These are phyloP conservation scores for Wallacemonas collosoma DNA, from an alignment of 208 protist species.

Conservation along the genomic window DNA sequence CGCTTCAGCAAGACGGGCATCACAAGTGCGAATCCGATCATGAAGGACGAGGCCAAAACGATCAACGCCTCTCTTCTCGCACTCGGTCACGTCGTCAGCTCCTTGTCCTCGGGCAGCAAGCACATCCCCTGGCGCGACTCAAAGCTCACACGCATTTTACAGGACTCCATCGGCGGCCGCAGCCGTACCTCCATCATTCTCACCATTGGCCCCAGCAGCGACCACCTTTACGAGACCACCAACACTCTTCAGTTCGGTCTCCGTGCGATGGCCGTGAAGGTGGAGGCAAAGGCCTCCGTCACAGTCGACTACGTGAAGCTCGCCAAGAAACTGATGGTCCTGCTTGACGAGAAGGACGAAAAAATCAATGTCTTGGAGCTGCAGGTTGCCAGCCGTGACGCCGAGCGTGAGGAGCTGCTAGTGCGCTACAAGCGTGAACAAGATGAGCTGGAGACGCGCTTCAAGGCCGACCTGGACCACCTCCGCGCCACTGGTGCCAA, in stretches of 20 bases:
- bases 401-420: constrained; percentile 71
- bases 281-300: constrained; percentile 71
- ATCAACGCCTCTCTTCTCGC: constrained; percentile 90
- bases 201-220: constrained; percentile 84
- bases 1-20: constrained; percentile 91
- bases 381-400: constrained; percentile 76
- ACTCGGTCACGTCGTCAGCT: constrained; percentile 83
- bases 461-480: constrained; percentile 60
- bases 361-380: constrained; percentile 77
- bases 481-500: constrained; percentile 62
- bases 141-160: constrained; percentile 93
- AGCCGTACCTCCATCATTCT: constrained; percentile 89
- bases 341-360: constrained; percentile 74
- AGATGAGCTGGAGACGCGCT: constrained; percentile 50
- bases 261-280: constrained; percentile 87
- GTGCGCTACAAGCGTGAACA: constrained; percentile 65
- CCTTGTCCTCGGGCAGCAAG: constrained; percentile 62
- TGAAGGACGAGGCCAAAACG: constrained; percentile 90
- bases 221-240: constrained; percentile 86
- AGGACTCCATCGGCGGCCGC: constrained; percentile 92
- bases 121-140: constrained; percentile 92
- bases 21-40: constrained; percentile 67
- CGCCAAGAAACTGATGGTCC: constrained; percentile 66
- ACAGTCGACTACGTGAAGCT: constrained; percentile 88
- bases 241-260: constrained; percentile 88